Base-by-base conservation (phyloP, 176 grass and related monocot genomes). In the Typha latifolia region DNA sequence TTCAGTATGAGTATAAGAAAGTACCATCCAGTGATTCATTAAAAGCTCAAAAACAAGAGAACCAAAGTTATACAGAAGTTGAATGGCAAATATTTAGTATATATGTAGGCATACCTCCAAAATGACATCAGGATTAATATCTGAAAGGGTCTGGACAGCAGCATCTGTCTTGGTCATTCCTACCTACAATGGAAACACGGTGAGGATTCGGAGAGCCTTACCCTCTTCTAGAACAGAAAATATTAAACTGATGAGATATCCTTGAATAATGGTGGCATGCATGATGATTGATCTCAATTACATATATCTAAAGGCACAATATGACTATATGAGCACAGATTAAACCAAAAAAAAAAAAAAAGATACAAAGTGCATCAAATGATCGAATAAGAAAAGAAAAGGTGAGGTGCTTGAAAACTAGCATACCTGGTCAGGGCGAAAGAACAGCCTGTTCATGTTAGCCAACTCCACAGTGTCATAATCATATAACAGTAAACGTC, bases 161-260 rank as follows among this genome's bases (percentile, higher is more conserved):
- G 94, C 94, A 87, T 97, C 94, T 70, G 89, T 97, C 77, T 97
- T 97, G 31, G 94, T 87, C 89, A 97, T 97, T 72, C 94, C 94
- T 69, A 93, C 89, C 94, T 97, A 61, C 14, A 73, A 23, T 32
- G 56, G 24, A 57, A 71, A 48, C 32, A 69, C 49, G 0, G 31
- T 61, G 47, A 16, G n/a, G 49, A 21, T 26, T 62, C 43, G 57
- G 34, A 14, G 12, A 43, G 37, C 64, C 59, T 62, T 62, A 18
- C 55, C 14, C 16, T 20, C 11, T 63, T 14, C 66, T 26, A 20
- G 14, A 34, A 78, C 49, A 68, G 7, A 65, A 43, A 63, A 74
- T 50, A 12, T 53, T 1, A 0, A 3, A 62, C 18, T 68, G 52
- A 51, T 51, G 6, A 56, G 51, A 9, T 19, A 20, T 9, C 51